phyloP scores from a whole-genome alignment of 108 stramenopile species.

The Fragilaria crotonensis region DNA sequence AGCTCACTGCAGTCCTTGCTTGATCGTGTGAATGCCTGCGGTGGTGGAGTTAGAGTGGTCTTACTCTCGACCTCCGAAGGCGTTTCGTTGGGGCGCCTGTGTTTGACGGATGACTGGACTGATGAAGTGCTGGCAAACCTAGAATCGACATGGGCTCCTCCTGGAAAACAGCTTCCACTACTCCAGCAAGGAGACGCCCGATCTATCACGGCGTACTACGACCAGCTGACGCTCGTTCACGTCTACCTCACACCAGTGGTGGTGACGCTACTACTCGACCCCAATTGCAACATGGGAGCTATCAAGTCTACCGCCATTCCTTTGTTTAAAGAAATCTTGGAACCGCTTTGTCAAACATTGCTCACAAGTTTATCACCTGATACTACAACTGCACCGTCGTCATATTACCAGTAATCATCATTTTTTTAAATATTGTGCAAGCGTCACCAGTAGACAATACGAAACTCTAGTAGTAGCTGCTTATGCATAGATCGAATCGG shows the following conservation, averaged over 20 bases:
- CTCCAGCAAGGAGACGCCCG: conserved; percentile 36
- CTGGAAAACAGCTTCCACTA: conserved; percentile 49
- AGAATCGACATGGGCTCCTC: conserved; percentile 51
- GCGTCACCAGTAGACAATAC: too few species aligned
- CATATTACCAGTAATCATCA: too few species aligned
- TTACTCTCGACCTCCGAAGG: conserved; percentile 48
- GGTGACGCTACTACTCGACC: conserved; percentile 35
- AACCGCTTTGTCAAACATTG: conserved; percentile 37
- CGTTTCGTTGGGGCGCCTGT: conserved; percentile 4
- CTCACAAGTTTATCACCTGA: conserved; percentile 22
- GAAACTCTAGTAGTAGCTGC: too few species aligned
- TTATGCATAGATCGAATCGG: too few species aligned
- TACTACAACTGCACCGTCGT: too few species aligned
- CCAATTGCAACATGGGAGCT: conserved; percentile 36
- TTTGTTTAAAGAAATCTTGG: conserved; percentile 37
- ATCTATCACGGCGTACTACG: conserved; percentile 43
- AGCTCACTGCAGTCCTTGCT: conserved; percentile 31
- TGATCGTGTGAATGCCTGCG: conserved; percentile 17
- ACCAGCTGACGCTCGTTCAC: conserved; percentile 43
- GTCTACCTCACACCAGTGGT: conserved; percentile 48
- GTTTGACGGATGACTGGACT: conserved; percentile 5
- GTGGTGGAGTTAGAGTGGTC: conserved; percentile 38
- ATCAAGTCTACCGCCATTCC: conserved; percentile 47
- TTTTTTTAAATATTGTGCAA: too few species aligned
- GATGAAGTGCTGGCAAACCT: conserved; percentile 36